Evolutionary conservation across 2,329 filamentous ascomycete genomes (phyloP), one percentile per base, ranked within the genome.

Genomic region (Phialemoniopsis sp.): DNA sequence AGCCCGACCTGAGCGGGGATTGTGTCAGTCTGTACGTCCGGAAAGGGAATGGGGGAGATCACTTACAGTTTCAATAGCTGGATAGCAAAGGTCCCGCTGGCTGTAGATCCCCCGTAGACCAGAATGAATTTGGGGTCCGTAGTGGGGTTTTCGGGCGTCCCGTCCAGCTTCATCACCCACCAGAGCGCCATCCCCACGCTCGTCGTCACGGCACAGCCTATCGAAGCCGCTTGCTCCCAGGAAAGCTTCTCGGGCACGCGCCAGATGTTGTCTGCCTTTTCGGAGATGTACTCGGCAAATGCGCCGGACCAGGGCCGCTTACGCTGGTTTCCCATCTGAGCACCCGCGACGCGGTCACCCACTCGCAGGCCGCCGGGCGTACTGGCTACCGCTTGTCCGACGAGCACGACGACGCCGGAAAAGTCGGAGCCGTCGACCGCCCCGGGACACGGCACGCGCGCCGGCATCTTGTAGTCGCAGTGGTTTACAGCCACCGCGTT

Each of bases 341-440:
- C 40, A 1, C 51, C 53, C 31, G 36, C 47, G 13, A 62, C 59
- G 6, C 51, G 46, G 36, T 58, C 60, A 34, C 59, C 60, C 10
- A 54, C 33, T 13, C 34, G 49, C 36, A 45, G 43, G n/a, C 39
- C 43, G n/a, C 30, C 30, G 17, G 39, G 29, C 15, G 33, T 37
- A 18, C 21, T 32, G 5, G 40, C 37, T 5, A 44, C 44, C 17
- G 47, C 39, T 4, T 43, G 19, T n/a, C 58, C 57, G 4, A 57
- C 18, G 5, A 29, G 35, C 3, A 52, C 51, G 13, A 62, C 51
- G 8, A 40, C 36, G 7, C 58, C 60, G 4, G 53, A 46, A 19
- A 57, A 58, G 38, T 63, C 60, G 34, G 48, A 51, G 12, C 60
- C 59, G 36, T 37, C 38, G 12, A 50, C 40, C 19, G 48, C 46